phyloP scores from a whole-genome alignment of 1,139 yeast genomes.

The Scheffersomyces lignicola region DNA sequence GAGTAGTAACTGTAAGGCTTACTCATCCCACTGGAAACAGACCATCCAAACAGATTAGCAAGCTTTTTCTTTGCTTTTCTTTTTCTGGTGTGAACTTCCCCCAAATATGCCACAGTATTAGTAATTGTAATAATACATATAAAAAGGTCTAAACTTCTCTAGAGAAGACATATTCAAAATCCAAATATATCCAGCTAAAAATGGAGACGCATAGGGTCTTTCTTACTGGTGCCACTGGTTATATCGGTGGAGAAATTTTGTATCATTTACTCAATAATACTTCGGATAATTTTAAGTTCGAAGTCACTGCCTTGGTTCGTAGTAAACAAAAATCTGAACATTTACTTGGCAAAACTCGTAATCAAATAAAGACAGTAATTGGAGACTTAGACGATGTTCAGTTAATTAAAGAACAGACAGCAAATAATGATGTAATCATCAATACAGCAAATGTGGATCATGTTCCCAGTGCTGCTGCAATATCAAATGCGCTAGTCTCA shows the following conservation, averaged over 20 bases:
- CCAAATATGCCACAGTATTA: too few species aligned
- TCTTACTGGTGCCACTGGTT: conserved; percentile 41
- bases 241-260: conserved; percentile 35
- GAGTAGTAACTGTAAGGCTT: too few species aligned
- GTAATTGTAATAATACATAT: too few species aligned
- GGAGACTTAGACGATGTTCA: conserved; percentile 25
- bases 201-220: conserved; percentile 14
- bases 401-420: conserved; percentile 21
- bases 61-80: too few species aligned
- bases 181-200: neutral
- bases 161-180: too few species aligned
- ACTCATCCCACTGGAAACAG: too few species aligned
- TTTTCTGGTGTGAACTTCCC: too few species aligned
- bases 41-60: too few species aligned
- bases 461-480: conserved; percentile 27
- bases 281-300: conserved; percentile 13
- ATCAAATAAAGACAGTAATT: conserved; percentile 16
- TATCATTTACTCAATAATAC: conserved; percentile 21
- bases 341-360: conserved; percentile 19
- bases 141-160: too few species aligned
- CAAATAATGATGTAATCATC: conserved; percentile 28
- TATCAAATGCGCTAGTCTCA: conserved; percentile 17
- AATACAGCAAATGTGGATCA: conserved; percentile 41
- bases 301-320: conserved; percentile 27
- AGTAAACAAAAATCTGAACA: conserved; percentile 22